A percentile compares a stretch with the other conserved stretches of the same genome.
phyloP scores from a whole-genome alignment of 2,329 filamentous ascomycete genomes.

The Cercospora janseana region DNA sequence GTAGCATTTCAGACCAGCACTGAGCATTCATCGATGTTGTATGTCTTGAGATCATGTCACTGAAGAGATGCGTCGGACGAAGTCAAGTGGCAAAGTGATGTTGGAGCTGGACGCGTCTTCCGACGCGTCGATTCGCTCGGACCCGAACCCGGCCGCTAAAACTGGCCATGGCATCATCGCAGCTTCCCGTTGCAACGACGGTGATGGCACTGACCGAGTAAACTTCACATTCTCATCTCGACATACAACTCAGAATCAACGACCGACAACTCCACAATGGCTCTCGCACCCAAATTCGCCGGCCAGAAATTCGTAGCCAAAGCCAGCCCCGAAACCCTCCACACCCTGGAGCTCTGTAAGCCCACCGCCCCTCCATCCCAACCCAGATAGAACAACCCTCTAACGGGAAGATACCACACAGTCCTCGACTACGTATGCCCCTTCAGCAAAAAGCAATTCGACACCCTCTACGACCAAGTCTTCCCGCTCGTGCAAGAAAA shows the following conservation, averaged over 20 bases:
- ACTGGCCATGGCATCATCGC: slow-evolving; percentile 3
- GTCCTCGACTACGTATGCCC: slow-evolving; percentile 91
- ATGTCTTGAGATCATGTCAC: too few relatives aligned
- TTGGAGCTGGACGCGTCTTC: slow-evolving; percentile 1
- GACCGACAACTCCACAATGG: slow-evolving; percentile 52
- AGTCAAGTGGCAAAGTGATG: not conserved
- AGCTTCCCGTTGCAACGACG: slow-evolving; percentile 2
- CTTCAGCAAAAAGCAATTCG: slow-evolving; percentile 71
- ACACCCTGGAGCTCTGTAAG: slow-evolving; percentile 56
- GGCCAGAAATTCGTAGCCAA: slow-evolving; percentile 64
- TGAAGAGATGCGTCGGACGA: too few relatives aligned
- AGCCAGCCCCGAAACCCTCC: slow-evolving; percentile 44
- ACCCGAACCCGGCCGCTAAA: not conserved
- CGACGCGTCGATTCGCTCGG: not conserved
- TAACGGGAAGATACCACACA: slow-evolving; percentile 29
- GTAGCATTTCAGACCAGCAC: not conserved
- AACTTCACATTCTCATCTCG: not conserved
- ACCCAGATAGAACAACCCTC: not conserved
- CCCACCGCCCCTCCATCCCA: not conserved
- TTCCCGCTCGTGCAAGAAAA: slow-evolving; percentile 63
- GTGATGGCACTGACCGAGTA: not conserved
- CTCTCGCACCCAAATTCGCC: slow-evolving; percentile 73
- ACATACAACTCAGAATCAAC: not conserved
- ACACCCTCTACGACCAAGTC: slow-evolving; percentile 67
- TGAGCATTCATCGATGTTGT: not conserved